phyloP scores from a whole-genome alignment of 2,329 filamentous ascomycete species.

The Ampelomyces quisqualis region DNA sequence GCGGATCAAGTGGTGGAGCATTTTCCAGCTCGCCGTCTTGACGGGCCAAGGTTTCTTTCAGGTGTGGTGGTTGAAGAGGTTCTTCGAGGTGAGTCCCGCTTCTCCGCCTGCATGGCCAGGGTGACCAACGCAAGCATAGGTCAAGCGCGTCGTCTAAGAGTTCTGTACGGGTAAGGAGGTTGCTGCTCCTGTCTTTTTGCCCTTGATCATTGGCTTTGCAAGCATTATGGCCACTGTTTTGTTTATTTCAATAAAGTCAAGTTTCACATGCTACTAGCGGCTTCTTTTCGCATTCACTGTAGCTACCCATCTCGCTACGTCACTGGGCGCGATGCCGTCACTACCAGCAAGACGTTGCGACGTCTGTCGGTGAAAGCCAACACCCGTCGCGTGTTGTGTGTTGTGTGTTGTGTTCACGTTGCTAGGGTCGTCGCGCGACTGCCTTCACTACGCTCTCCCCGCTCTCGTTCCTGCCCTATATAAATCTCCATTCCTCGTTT shows the following conservation, averaged over 20 bases:
- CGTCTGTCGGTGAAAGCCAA: not conserved
- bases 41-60: constrained; percentile 94
- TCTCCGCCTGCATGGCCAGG: not conserved
- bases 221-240: constrained; percentile 1
- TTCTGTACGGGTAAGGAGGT: not conserved
- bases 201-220: constrained; percentile 1
- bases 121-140: constrained; percentile 19
- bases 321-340: not conserved
- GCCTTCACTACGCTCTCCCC: constrained; percentile 1
- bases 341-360: not conserved
- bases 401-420: constrained; percentile 1
- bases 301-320: not conserved
- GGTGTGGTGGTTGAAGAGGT: constrained; percentile 98
- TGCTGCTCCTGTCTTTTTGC: not conserved
- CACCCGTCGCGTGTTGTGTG: not conserved
- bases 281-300: not conserved
- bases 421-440: not conserved
- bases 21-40: constrained; percentile 89
- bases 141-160: constrained; percentile 38
- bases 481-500: not conserved
- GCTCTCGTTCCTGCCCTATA: not conserved
- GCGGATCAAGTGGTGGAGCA: constrained; percentile 99
- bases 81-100: constrained; percentile 72
- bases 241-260: too few relatives aligned
- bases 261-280: too few relatives aligned